Evolutionary conservation across 2,329 filamentous ascomycete species (phyloP).

Genomic region (Biscogniauxia marginata): DNA sequence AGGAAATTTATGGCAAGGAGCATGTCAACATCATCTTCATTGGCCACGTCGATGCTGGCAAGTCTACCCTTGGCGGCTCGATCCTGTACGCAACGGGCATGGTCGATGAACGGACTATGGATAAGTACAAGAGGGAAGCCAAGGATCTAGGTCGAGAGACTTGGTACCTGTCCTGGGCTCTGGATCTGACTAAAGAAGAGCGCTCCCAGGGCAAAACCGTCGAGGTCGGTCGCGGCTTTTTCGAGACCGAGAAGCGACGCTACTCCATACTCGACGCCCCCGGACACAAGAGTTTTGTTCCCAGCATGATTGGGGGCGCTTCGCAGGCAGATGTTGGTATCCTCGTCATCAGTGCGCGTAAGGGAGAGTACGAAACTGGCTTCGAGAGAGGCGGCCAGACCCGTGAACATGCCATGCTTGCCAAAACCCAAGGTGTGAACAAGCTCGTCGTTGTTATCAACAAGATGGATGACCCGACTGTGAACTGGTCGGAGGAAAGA

Average conservation of each 20-base stretch:
- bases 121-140: conserved; percentile 96
- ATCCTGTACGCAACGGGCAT: conserved; percentile 94
- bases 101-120: conserved; percentile 98
- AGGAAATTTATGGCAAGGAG: conserved; percentile 95
- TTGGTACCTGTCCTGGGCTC: conserved; percentile 98
- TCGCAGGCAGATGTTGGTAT: conserved; percentile 93
- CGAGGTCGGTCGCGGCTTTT: conserved; percentile 92
- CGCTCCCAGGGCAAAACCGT: conserved; percentile 96
- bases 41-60: conserved; percentile 96
- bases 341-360: conserved; percentile 91
- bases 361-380: conserved; percentile 98
- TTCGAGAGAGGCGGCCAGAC: conserved; percentile 97
- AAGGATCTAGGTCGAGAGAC: conserved; percentile 96
- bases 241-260: conserved; percentile 92
- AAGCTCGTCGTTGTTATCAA: conserved; percentile 94
- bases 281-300: conserved; percentile 96
- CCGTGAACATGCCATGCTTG: conserved; percentile 94
- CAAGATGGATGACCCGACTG: conserved; percentile 98
- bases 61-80: conserved; percentile 91
- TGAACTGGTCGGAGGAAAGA: conserved; percentile 90
- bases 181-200: conserved; percentile 96
- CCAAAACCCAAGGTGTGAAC: conserved; percentile 97
- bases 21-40: conserved; percentile 95
- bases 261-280: conserved; percentile 98
- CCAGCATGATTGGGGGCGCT: conserved; percentile 95